Evolutionary conservation across 148 eudicot genomes (phyloP).

Genomic region (Silene latifolia): DNA sequence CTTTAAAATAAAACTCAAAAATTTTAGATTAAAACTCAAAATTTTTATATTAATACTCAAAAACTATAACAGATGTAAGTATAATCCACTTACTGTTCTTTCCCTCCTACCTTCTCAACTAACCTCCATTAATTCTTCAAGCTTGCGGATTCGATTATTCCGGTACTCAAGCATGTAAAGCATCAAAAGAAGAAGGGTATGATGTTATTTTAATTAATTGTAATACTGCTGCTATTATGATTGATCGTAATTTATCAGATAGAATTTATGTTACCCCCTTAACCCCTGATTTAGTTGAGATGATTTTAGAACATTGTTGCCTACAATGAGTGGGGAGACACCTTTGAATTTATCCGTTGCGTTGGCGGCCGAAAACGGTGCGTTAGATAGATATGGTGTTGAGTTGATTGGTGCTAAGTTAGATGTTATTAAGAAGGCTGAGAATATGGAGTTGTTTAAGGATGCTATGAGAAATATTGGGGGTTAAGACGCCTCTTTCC

Average conservation of each 20-base stretch:
- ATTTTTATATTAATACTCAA: too few relatives aligned
- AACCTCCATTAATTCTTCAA: too few relatives aligned
- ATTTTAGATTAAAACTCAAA: too few relatives aligned
- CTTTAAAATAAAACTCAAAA: too few relatives aligned
- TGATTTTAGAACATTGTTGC: slow-evolving; percentile 71
- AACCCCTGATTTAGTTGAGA: slow-evolving; percentile 86
- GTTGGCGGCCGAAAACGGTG: slow-evolving; percentile 81
- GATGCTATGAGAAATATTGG: slow-evolving; percentile 89
- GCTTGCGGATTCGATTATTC: slow-evolving; percentile 99
- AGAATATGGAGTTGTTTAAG: slow-evolving; percentile 89
- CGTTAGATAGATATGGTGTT: slow-evolving; percentile 62
- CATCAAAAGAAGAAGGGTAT: slow-evolving; percentile 90
- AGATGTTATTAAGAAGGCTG: slow-evolving; percentile 92
- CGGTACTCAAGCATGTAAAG: slow-evolving; percentile 96
- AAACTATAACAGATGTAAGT: too few relatives aligned
- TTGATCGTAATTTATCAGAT: slow-evolving; percentile 87
- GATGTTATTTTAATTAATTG: slow-evolving; percentile 84
- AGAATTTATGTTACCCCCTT: slow-evolving; percentile 86
- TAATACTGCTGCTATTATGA: slow-evolving; percentile 97
- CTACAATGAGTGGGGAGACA: slow-evolving; percentile 99
- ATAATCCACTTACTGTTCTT: too few relatives aligned
- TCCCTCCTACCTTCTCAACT: too few relatives aligned
- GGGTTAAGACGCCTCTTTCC: slow-evolving; percentile 89
- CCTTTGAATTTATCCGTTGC: slow-evolving; percentile 94
- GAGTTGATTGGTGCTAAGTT: slow-evolving; percentile 92